Base-by-base conservation (phyloP, 352 stramenopile species). In the Phytophthora capsici region DNA sequence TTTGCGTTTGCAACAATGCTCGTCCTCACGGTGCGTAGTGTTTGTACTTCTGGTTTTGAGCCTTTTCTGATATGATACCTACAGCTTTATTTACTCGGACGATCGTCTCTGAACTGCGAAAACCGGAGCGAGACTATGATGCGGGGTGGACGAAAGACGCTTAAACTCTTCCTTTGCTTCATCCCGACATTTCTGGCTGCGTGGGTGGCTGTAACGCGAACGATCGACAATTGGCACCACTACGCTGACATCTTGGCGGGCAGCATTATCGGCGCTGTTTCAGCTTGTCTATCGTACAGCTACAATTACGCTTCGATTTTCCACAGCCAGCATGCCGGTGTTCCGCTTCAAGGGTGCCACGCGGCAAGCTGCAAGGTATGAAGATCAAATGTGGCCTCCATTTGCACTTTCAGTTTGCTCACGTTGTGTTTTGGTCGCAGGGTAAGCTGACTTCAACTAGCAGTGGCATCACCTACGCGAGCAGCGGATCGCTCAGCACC, bases 201-300 rank as follows among this genome's bases (percentile, higher is more conserved):
- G 9, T 95, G 86, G 86, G 82, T 95, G 52, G 76, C 71, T 38
- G 71, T 95, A 36, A 95, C 86, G 28, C 83, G 86, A 43, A 88
- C 86, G 13, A 79, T 93, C 48, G 86, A 95, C 73, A 95, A 95
- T 62, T 95, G 86, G 86, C 86, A 95, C 44, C 84, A 95, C 75
- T 95, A 93, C 52, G 81, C 66, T 36, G 86, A 95, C 51, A 82
- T 79, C 37, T 44, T 85, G 41, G 77, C 83, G 14, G 83, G 83
- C 16, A 86, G 76, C 59, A 82, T 91, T 36, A 88, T 91, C 52
- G 83, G 83, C 4, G 78, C 78, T 1, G 74, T 82, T 32, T 77
- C 81, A 6, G 77, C 83, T 12, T 75, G 66, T 26, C 41, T 90
- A 22, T 76, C 63, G 16, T 91, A 91, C 60, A 73, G 78, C 37